A percentile compares a stretch with the other conserved stretches of the same genome.
These are phyloP conservation scores for Nemania sp. DNA, from an alignment of 2,329 filamentous ascomycete genomes.

Conservation along the genomic window DNA sequence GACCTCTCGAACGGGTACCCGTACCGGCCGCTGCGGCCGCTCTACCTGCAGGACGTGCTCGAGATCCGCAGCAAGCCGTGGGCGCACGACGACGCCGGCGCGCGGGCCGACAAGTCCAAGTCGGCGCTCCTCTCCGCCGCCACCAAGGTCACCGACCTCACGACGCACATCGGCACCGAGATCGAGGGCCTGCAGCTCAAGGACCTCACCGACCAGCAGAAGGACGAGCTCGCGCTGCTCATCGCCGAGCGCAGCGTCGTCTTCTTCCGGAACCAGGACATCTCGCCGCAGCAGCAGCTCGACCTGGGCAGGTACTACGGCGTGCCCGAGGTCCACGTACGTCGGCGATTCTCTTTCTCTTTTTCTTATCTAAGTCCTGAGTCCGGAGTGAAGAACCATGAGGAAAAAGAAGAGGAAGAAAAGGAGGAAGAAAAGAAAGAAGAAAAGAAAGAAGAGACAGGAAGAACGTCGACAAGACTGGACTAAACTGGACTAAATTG, in stretches of 20 bases:
- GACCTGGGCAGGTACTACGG: slow-evolving; percentile 67
- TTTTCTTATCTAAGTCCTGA: too few relatives aligned
- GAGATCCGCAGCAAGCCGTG: slow-evolving; percentile 64
- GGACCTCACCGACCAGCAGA: slow-evolving; percentile 61
- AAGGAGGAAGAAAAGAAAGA: too few relatives aligned
- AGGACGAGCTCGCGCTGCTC: slow-evolving; percentile 64
- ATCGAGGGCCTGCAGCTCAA: slow-evolving; percentile 67
- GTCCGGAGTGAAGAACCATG: too few relatives aligned
- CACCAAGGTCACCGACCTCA: slow-evolving; percentile 65
- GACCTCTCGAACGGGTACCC: slow-evolving; percentile 74
- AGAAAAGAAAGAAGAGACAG: too few relatives aligned
- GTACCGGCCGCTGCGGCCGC: slow-evolving; percentile 67
- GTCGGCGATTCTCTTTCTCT: too few relatives aligned
- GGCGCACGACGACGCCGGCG: slow-evolving; percentile 62
- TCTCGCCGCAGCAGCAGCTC: slow-evolving; percentile 66
- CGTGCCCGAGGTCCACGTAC: slow-evolving; percentile 69
- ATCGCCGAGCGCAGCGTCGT: slow-evolving; percentile 68
- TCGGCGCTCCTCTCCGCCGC: slow-evolving; percentile 63
- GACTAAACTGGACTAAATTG: not conserved
- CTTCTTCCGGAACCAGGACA: slow-evolving; percentile 67
- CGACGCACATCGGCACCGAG: slow-evolving; percentile 66
- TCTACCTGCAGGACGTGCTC: slow-evolving; percentile 72
- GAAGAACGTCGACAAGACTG: too few relatives aligned
- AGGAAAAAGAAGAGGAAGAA: too few relatives aligned
- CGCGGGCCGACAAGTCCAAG: slow-evolving; percentile 68